Conservation (phyloP, 2,329 filamentous ascomycete species). For the Exophiala sp. region DNA sequence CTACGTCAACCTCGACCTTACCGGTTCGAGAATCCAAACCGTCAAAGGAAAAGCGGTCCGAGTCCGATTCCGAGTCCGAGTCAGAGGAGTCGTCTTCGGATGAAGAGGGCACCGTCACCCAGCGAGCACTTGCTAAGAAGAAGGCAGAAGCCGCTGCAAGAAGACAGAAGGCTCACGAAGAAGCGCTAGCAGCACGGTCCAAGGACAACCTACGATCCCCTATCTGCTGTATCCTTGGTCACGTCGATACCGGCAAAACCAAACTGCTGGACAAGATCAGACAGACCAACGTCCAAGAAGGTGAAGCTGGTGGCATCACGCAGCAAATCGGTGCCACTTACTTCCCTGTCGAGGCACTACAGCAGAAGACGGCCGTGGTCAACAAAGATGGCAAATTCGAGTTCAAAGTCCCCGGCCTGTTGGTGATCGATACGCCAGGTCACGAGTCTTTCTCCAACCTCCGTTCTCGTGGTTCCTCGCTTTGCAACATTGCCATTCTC, state of each 20-base stretch:
- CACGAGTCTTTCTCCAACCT: slow-evolving; percentile 99
- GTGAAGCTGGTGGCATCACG: slow-evolving; percentile 98
- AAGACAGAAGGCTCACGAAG: slow-evolving; percentile 83
- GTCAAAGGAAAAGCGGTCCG: slow-evolving; percentile 17
- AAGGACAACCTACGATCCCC: slow-evolving; percentile 93
- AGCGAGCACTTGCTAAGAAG: slow-evolving; percentile 65
- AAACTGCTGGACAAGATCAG: slow-evolving; percentile 97
- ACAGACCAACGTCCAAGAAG: slow-evolving; percentile 97
- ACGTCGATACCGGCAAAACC: slow-evolving; percentile 99
- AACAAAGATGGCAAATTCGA: slow-evolving; percentile 87
- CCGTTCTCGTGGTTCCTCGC: slow-evolving; percentile 89
- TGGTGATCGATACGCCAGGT: slow-evolving; percentile 96
- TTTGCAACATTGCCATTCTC: slow-evolving; percentile 98
- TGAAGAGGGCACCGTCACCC: slow-evolving; percentile 66
- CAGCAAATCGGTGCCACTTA: slow-evolving; percentile 99
- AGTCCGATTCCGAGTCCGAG: slow-evolving; percentile 48
- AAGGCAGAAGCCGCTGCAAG: slow-evolving; percentile 87
- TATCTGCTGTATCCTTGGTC: slow-evolving; percentile 98
- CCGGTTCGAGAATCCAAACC: slow-evolving; percentile 12
- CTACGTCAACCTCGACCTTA: slow-evolving; percentile 10
- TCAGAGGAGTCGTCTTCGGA: slow-evolving; percentile 61
- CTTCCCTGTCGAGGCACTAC: slow-evolving; percentile 90
- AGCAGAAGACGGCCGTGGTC: slow-evolving; percentile 86
- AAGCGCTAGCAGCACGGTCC: slow-evolving; percentile 81
- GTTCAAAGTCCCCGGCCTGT: slow-evolving; percentile 93